Conservation (phyloP, 2,329 filamentous ascomycete species). For the Neonectria coccinea region DNA sequence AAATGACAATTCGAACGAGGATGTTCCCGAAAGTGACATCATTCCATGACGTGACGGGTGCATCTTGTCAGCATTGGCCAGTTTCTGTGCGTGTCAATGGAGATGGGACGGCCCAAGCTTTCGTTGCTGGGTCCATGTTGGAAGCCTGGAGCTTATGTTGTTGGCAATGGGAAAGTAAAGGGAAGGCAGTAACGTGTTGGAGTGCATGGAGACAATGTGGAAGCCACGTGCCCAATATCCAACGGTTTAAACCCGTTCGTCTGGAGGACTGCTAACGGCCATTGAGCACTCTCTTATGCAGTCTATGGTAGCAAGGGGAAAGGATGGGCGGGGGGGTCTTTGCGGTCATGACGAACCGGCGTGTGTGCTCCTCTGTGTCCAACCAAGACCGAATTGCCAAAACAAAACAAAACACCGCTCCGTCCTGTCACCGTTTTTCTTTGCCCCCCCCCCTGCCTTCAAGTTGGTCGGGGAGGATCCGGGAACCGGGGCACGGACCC, state of each 20-base stretch:
- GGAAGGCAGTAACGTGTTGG: neutral
- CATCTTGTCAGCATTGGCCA: neutral
- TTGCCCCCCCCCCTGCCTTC: neutral
- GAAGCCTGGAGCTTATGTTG: too few relatives aligned
- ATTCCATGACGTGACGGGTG: constrained; percentile 6
- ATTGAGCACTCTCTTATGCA: neutral
- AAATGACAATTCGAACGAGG: constrained; percentile 1
- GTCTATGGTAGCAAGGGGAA: too few relatives aligned
- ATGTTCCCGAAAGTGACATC: constrained; percentile 5
- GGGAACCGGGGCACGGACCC: constrained; percentile 1
- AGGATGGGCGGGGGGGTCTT: too few relatives aligned
- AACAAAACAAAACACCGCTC: too few relatives aligned
- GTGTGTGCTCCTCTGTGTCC: neutral
- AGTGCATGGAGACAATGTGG: constrained; percentile 4
- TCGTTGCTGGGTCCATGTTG: neutral
- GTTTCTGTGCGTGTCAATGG: too few relatives aligned
- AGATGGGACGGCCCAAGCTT: neutral
- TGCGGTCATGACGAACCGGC: neutral
- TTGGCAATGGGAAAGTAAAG: neutral
- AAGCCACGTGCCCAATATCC: constrained; percentile 18
- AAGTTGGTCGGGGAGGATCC: neutral
- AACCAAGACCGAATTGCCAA: neutral
- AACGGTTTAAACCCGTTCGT: constrained; percentile 22
- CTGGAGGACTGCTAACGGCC: neutral
- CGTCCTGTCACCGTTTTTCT: neutral